Conservation (phyloP, 306 rosid genomes). For the Oemleria cerasiformis region DNA sequence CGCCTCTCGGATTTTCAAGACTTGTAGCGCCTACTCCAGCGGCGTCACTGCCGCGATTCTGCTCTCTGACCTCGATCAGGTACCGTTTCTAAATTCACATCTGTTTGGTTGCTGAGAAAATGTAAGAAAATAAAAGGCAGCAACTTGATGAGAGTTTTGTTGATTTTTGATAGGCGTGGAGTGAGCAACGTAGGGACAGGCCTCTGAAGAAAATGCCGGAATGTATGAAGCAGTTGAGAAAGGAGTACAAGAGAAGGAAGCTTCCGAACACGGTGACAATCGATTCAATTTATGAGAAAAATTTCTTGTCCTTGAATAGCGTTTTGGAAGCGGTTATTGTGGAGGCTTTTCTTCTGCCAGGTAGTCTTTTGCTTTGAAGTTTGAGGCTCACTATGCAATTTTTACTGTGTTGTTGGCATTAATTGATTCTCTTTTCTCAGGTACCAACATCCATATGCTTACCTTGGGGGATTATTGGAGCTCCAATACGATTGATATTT, state of each 20-base stretch:
- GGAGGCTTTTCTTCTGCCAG: conserved; percentile 78
- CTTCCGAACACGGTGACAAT: conserved; percentile 74
- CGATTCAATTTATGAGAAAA: conserved; percentile 77
- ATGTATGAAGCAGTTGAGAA: conserved; percentile 44
- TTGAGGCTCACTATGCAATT: background rate
- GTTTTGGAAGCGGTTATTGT: conserved; percentile 69
- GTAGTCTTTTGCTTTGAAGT: conserved; percentile 31
- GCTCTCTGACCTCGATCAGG: conserved; percentile 85
- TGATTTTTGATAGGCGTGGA: conserved; percentile 56
- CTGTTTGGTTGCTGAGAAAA: conserved; percentile 9
- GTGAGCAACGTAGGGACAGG: conserved; percentile 63
- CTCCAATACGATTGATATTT: conserved; percentile 79
- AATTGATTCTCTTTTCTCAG: conserved; percentile 36
- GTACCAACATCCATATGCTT: conserved; percentile 85
- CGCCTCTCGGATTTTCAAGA: conserved; percentile 68
- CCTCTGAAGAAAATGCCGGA: conserved; percentile 77
- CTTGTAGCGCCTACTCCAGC: conserved; percentile 76
- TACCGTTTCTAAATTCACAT: conserved; percentile 7
- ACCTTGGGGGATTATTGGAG: conserved; percentile 83
- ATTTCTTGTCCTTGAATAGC: conserved; percentile 68
- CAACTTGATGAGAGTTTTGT: background rate
- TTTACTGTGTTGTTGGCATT: conserved; percentile 4
- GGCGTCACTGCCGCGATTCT: conserved; percentile 82
- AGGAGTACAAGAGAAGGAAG: conserved; percentile 55
- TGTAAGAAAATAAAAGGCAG: background rate